These are phyloP conservation scores for Coemansia nantahalensis DNA, from an alignment of 192 early-diverging fungal genomes.

Conservation along the genomic window DNA sequence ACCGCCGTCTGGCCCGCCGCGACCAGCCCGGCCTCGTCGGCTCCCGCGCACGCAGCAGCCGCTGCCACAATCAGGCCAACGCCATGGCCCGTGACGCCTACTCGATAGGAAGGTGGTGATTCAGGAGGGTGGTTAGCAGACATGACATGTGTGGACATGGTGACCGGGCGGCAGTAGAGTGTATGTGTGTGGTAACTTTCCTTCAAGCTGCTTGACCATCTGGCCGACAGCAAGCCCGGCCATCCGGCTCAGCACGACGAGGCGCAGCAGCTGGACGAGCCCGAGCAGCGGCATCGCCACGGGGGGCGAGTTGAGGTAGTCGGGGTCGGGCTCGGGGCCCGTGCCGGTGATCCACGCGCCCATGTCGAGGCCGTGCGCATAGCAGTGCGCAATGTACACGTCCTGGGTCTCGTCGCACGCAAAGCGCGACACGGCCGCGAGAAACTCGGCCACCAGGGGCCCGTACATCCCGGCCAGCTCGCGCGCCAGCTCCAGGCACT, in stretches of 20 bases:
- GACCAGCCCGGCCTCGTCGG: constrained; percentile 62
- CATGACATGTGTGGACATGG: no score
- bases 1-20: constrained; percentile 76
- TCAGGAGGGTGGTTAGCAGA: not conserved
- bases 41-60: constrained; percentile 68
- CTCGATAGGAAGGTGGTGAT: not conserved
- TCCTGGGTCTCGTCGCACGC: constrained; percentile 56
- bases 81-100: constrained; percentile 83
- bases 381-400: constrained; percentile 57
- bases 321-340: constrained; percentile 60
- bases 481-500: constrained; percentile 76
- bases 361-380: constrained; percentile 68
- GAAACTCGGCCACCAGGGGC: constrained; percentile 62
- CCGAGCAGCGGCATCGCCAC: constrained; percentile 81
- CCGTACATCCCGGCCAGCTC: constrained; percentile 64
- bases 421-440: constrained; percentile 70
- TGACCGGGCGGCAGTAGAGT: not conserved
- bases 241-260: constrained; percentile 68
- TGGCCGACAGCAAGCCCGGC: constrained; percentile 56
- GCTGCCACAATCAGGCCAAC: constrained; percentile 89
- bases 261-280: constrained; percentile 80
- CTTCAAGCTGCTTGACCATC: constrained; percentile 41
- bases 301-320: constrained; percentile 68
- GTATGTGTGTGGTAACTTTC: constrained; percentile 6
- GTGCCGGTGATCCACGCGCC: constrained; percentile 69